Percentiles rank a stretch among this genome's conserved stretches.
phyloP scores from a whole-genome alignment of 768 basidiomycete species.

The Russula emetica region DNA sequence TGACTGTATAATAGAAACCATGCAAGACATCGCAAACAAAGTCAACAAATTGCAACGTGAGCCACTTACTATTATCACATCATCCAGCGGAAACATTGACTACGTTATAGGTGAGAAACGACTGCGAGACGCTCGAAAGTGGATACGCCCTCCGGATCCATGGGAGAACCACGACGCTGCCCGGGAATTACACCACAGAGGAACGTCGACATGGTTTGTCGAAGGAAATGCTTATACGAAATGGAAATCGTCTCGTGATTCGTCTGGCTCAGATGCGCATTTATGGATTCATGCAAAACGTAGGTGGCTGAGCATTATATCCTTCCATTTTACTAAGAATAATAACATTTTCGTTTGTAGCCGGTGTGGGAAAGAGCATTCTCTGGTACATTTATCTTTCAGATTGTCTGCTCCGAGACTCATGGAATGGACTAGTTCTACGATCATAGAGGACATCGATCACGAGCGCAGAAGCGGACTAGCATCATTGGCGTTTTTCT shows the following conservation, averaged over 20 bases:
- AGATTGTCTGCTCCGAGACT: not conserved
- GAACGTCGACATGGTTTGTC: conserved; percentile 8
- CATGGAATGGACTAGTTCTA: not conserved
- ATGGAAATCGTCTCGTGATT: conserved; percentile 1
- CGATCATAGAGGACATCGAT: not conserved
- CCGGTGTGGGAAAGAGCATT: not conserved
- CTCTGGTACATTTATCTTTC: not conserved
- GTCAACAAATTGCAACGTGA: not conserved
- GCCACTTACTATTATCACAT: not conserved
- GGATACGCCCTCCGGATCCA: conserved; percentile 1
- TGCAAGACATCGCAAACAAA: not conserved
- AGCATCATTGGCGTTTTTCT: not conserved
- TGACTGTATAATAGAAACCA: not conserved
- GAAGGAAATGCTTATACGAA: not conserved
- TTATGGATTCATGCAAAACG: conserved; percentile 13
- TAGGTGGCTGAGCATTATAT: not conserved
- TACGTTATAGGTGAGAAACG: not conserved
- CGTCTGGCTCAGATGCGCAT: not conserved
- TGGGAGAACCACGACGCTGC: not conserved
- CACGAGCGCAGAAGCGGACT: not conserved
- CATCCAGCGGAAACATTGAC: not conserved
- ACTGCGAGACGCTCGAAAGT: not conserved
- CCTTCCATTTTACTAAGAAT: not conserved
- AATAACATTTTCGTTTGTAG: not conserved
- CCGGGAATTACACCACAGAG: not conserved